Conservation (phyloP, 441 rosid species). For the Aquilaria agallochum region DNA sequence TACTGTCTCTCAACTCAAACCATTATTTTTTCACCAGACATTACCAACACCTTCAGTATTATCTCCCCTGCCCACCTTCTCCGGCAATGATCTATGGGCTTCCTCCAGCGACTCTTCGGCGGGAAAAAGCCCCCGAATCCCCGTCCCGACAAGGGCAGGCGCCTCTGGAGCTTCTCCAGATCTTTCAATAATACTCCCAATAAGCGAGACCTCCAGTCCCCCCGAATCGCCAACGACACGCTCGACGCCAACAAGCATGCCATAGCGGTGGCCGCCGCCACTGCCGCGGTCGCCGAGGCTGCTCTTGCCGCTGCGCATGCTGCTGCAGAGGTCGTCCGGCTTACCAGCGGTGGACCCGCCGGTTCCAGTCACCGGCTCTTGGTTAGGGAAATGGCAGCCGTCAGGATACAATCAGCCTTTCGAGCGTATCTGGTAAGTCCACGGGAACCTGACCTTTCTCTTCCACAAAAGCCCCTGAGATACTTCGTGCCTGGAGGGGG, state of each 20-base stretch:
- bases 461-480: not conserved
- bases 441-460: not conserved
- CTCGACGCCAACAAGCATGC: constrained; percentile 59
- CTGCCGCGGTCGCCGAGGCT: constrained; percentile 69
- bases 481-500: no score
- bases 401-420: constrained; percentile 59
- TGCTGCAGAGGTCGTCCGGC: constrained; percentile 69
- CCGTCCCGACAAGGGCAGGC: constrained; percentile 22
- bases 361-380: constrained; percentile 28
- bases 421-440: constrained; percentile 69
- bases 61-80: not conserved
- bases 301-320: constrained; percentile 72
- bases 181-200: constrained; percentile 26
- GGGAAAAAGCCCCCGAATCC: constrained; percentile 27
- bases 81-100: constrained; percentile 60
- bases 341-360: constrained; percentile 32
- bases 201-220: constrained; percentile 9
- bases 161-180: constrained; percentile 42
- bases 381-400: constrained; percentile 31
- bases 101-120: constrained; percentile 72
- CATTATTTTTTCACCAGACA: not conserved
- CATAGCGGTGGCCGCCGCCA: constrained; percentile 70
- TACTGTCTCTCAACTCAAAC: no score
- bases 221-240: constrained; percentile 18
- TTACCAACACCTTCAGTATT: not conserved